Conservation (phyloP, 352 stramenopile genomes). For the Globisporangium recalcitrans region DNA sequence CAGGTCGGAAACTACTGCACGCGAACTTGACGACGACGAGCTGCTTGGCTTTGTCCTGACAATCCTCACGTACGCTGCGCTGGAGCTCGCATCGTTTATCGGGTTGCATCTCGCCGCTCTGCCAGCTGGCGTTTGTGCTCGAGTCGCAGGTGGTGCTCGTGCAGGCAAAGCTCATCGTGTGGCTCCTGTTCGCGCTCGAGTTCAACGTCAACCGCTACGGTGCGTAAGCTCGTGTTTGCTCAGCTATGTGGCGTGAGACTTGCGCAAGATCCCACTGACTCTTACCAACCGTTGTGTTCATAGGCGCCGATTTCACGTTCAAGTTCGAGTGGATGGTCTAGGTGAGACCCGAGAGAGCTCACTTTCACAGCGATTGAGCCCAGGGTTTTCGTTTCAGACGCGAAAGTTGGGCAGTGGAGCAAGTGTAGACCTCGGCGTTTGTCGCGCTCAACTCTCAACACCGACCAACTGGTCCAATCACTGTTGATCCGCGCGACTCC, state of each 20-base stretch:
- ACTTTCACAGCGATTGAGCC: not conserved
- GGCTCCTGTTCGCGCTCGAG: not conserved
- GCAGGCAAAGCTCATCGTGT: not conserved
- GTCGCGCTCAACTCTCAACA: not conserved
- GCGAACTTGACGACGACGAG: conserved; percentile 6
- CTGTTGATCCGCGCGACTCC: too few species aligned
- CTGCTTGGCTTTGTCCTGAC: not conserved
- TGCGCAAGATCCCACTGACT: not conserved
- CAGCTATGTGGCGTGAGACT: too few species aligned
- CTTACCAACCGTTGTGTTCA: not conserved
- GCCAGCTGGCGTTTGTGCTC: not conserved
- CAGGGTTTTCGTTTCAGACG: not conserved
- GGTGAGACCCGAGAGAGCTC: not conserved
- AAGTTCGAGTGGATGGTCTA: not conserved
- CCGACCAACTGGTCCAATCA: too few species aligned
- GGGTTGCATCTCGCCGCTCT: not conserved
- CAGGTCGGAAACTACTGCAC: not conserved
- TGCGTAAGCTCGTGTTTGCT: not conserved
- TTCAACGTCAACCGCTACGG: not conserved
- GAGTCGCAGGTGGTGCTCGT: not conserved
- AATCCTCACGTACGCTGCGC: not conserved
- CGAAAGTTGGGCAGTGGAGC: not conserved
- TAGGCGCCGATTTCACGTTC: not conserved
- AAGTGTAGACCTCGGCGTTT: not conserved
- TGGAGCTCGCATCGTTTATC: not conserved